Evolutionary conservation across 495 filamentous ascomycete species (phyloP), one percentile per base, ranked within the genome.

Genomic region (Hypoxylon lienhwacheense): DNA sequence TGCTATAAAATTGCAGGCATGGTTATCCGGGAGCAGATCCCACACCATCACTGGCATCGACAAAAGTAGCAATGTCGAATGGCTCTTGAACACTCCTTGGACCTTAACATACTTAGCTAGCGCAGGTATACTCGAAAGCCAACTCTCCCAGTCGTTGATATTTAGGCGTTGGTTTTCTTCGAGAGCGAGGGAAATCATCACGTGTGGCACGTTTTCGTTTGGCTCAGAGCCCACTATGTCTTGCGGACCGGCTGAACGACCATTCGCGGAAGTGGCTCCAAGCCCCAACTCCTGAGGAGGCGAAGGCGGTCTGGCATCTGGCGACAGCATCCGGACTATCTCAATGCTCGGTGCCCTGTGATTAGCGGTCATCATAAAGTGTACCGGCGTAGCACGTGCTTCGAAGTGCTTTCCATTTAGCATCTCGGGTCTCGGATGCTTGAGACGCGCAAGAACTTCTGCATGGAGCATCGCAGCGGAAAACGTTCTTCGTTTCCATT

Each of bases 331-430:
- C n/a, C 66, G 63, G 22, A 68, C 64, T 17, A 79, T 53, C 53
- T 79, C 76, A 35, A 79, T 79, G 24, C 75, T 78, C 5, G 71
- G 73, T n/a, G 75, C 75, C 34, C 66, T 77, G 58, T 76, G 72
- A 43, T 80, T 75, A 21, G 73, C 71, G 2, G 76, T 78, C 73
- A 77, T 77, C 69, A 78, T 76, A 39, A 77, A 77, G 53, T 80
- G 76, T 5, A 80, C 74, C 0, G 77, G 77, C 12, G 77, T 80
- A 7, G 72, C 66, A 25, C 77, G 66, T 19, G 75, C 71, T 47
- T 80, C 77, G 40, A 76, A 74, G 33, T 72, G 72, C 41, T 70
- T 75, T 25, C 77, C 77, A 42, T 79, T 77, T 39, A 72, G 67
- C 47, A 71, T 62, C 58, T 76, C 72, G 21, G 75, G 75, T 5